Percentiles rank a stretch among this genome's conserved stretches.
phyloP scores from a whole-genome alignment of 164 flowering plant species.

The Magnolia kwangsiensis region DNA sequence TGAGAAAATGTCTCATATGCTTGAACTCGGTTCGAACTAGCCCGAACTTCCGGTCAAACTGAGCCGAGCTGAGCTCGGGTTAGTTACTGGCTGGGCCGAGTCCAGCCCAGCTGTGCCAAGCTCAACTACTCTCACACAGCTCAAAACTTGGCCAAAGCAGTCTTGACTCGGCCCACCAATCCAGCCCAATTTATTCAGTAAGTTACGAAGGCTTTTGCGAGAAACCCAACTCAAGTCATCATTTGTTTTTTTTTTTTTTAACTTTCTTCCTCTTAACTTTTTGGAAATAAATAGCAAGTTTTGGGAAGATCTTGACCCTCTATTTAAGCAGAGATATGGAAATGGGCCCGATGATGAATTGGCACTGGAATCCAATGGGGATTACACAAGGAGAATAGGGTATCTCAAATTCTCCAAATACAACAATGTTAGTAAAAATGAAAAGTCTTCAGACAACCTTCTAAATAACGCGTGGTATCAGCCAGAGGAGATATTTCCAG shows the following conservation, averaged over 20 bases:
- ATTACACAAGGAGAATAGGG: slow-evolving; percentile 48
- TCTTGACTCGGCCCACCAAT: no score
- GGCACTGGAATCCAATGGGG: slow-evolving; percentile 45
- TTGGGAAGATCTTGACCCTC: not conserved
- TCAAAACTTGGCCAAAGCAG: no score
- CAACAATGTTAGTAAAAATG: slow-evolving; percentile 11
- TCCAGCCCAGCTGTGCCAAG: no score
- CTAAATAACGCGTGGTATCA: slow-evolving; percentile 64
- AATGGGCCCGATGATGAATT: slow-evolving; percentile 46
- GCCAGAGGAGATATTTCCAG: slow-evolving; percentile 57
- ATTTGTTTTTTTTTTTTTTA: not conserved
- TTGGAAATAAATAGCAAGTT: not conserved
- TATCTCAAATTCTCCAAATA: slow-evolving; percentile 36
- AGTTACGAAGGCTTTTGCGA: not conserved
- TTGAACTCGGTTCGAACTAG: no score
- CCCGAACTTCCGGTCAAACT: no score
- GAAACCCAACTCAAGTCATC: not conserved
- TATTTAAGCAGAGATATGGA: slow-evolving; percentile 43
- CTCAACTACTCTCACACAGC: no score
- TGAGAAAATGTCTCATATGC: no score
- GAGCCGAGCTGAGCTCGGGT: no score
- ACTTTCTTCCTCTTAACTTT: not conserved
- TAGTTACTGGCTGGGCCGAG: no score
- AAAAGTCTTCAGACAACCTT: slow-evolving; percentile 23
- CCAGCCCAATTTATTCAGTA: no score